Evolutionary conservation across 768 basidiomycete genomes (phyloP).

Genomic region (Galerina sulciceps): DNA sequence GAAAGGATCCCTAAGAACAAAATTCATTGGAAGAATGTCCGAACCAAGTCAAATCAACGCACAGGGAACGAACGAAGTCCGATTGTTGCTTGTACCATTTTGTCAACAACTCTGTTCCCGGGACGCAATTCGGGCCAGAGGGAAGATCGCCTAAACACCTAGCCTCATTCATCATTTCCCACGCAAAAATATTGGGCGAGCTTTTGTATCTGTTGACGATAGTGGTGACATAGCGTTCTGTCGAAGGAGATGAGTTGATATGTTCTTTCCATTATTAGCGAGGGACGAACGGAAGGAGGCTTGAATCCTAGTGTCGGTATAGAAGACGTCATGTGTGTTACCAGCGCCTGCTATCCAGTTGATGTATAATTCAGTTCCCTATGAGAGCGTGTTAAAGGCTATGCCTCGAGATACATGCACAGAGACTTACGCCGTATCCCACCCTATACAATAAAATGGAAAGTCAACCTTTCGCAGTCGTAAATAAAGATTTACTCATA

Average conservation of each 20-base stretch:
- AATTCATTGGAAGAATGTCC: background rate
- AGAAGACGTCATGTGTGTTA: slow-evolving; percentile 60
- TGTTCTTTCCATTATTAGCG: background rate
- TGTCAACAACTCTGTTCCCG: slow-evolving; percentile 48
- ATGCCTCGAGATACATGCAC: background rate
- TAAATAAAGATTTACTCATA: slow-evolving; percentile 15
- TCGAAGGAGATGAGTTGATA: background rate
- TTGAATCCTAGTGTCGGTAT: slow-evolving; percentile 53
- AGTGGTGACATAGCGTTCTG: slow-evolving; percentile 52
- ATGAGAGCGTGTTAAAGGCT: background rate
- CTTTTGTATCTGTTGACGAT: slow-evolving; percentile 54
- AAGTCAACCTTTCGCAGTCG: background rate
- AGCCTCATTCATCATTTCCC: slow-evolving; percentile 67
- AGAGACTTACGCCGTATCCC: slow-evolving; percentile 54
- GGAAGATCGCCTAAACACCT: slow-evolving; percentile 57
- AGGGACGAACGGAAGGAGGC: slow-evolving; percentile 41
- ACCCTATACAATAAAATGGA: slow-evolving; percentile 39
- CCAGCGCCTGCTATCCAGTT: slow-evolving; percentile 54
- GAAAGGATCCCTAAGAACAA: slow-evolving; percentile 46
- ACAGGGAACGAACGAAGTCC: slow-evolving; percentile 55
- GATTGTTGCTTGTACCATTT: slow-evolving; percentile 59
- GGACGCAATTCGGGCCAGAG: slow-evolving; percentile 49
- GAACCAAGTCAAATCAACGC: slow-evolving; percentile 18
- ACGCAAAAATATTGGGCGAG: slow-evolving; percentile 59
- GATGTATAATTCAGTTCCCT: slow-evolving; percentile 68